Base-by-base conservation (phyloP, 192 early-diverging fungal species). In the Coemansia sp. region DNA sequence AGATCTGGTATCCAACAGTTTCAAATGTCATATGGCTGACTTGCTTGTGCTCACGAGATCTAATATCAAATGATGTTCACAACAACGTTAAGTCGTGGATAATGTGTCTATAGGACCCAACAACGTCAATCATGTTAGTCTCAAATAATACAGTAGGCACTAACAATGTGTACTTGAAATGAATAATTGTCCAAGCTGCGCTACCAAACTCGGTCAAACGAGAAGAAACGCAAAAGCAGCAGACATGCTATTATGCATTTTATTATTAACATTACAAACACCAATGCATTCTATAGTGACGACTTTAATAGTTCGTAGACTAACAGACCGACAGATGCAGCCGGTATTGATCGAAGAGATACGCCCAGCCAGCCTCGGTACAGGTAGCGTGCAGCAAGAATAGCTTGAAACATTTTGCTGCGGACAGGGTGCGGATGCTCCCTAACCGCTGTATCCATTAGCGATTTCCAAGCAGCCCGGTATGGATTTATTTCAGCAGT, bases 1-100 rank as follows among this genome's bases (percentile, higher is more conserved):
- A 21, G 21, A 21, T 21, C 21, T 21, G 21, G 21, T 21, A 21
- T 21, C 21, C 21, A 21, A 21, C 21, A 90, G 10, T 94, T 94
- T 59, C 85, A 83, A 47, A 98, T 87, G 5, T 97, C 69, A 75
- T 98, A 94, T 12, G 0, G 71, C 65, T 27, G 60, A 64, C 6
- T 48, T 68, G 37, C 60, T 31, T 31, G 29, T 31, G 29, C 29
- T 31, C 29, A 31, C 29, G 29, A 31, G 29, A 31, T 31, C 29
- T 31, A 6, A 6, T 31, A 31, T 31, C 29, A 31, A 31, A 31
- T 31, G 29, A 31, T 31, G 29, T 31, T 7, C 29, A 5, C 29
- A 31, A 6, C 29, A 6, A 31, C 29, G 6, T 6, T 6, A 31
- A 31, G 4, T 8, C 29, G 6, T 31, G 29, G 29, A 6, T 31